A percentile compares a stretch with the other conserved stretches of the same genome.
These are phyloP conservation scores for Exserohilum rostratum DNA, from an alignment of 2,329 filamentous ascomycete species.

Conservation along the genomic window DNA sequence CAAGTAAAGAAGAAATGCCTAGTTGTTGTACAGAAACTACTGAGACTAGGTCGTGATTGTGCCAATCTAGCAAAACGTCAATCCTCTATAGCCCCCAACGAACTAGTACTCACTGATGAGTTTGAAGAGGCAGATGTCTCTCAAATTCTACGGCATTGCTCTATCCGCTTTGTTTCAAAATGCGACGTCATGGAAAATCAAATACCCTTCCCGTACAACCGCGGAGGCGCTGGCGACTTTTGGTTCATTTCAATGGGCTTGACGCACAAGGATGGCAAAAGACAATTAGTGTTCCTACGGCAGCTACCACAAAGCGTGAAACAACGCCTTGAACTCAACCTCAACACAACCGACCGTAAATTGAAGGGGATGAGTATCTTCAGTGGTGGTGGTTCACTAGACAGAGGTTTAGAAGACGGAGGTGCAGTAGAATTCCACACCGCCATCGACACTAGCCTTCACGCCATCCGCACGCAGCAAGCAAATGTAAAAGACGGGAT, in stretches of 20 bases:
- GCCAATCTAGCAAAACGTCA: conserved; percentile 42
- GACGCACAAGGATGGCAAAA: conserved; percentile 12
- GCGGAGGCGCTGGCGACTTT: conserved; percentile 67
- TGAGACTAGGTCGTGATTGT: conserved; percentile 54
- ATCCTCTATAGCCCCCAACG: conserved; percentile 56
- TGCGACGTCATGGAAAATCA: conserved; percentile 35
- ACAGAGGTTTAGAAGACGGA: conserved; percentile 75
- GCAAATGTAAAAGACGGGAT: conserved; percentile 61
- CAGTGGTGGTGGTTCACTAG: conserved; percentile 79
- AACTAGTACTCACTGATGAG: conserved; percentile 63
- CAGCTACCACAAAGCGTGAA: conserved; percentile 28
- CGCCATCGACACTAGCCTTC: conserved; percentile 69
- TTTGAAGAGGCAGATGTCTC: conserved; percentile 46
- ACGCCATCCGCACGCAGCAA: conserved; percentile 74
- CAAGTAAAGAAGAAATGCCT: conserved; percentile 36
- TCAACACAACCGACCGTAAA: conserved; percentile 1
- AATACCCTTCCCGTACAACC: conserved; percentile 68
- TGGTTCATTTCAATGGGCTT: conserved; percentile 63
- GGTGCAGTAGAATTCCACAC: conserved; percentile 68
- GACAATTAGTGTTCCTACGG: conserved; percentile 14
- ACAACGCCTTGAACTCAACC: conserved; percentile 66
- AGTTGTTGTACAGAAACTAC: conserved; percentile 59
- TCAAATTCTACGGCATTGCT: conserved; percentile 62
- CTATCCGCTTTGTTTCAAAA: conserved; percentile 61
- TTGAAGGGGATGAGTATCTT: conserved; percentile 70